Percentiles rank a stretch among this genome's conserved stretches.
phyloP scores from a whole-genome alignment of 169 alveolate species.

The Eimeria tenella region DNA sequence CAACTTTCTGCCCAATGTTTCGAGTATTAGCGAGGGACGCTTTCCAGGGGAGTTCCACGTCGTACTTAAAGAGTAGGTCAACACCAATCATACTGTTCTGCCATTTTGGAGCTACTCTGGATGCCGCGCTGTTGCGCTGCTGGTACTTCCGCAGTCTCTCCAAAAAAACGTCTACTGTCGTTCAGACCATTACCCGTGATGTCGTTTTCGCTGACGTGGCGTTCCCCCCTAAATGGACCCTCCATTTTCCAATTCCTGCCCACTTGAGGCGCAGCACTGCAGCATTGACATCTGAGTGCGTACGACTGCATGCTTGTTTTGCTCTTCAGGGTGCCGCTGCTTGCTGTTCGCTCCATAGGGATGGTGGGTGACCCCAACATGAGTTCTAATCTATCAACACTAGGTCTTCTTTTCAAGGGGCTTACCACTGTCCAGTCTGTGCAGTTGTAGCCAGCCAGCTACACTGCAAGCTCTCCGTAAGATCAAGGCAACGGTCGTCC shows the following conservation, averaged over 20 bases:
- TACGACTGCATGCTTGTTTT: not conserved
- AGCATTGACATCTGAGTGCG: not conserved
- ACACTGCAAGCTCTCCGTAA: not conserved
- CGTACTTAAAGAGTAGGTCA: conserved; percentile 40
- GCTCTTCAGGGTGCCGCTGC: conserved; percentile 54
- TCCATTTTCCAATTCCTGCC: no score
- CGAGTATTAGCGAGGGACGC: conserved; percentile 51
- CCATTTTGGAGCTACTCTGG: not conserved
- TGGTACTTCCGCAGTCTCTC: not conserved
- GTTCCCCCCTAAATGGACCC: no score
- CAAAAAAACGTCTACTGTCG: no score
- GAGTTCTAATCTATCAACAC: conserved; percentile 37
- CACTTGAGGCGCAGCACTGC: no score
- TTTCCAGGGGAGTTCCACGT: conserved; percentile 68
- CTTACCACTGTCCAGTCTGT: conserved; percentile 34
- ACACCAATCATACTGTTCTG: not conserved
- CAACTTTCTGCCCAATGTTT: conserved; percentile 61
- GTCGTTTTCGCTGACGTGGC: no score
- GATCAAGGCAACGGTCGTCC: no score
- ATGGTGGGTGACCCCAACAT: conserved; percentile 73
- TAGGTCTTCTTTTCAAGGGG: conserved; percentile 70
- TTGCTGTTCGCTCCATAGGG: conserved; percentile 72
- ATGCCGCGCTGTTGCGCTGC: not conserved
- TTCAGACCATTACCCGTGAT: no score
- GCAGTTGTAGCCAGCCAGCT: no score